Evolutionary conservation across 345 rosid genomes (phyloP), one percentile per base, ranked within the genome.

Genomic region (Citrus sp.): DNA sequence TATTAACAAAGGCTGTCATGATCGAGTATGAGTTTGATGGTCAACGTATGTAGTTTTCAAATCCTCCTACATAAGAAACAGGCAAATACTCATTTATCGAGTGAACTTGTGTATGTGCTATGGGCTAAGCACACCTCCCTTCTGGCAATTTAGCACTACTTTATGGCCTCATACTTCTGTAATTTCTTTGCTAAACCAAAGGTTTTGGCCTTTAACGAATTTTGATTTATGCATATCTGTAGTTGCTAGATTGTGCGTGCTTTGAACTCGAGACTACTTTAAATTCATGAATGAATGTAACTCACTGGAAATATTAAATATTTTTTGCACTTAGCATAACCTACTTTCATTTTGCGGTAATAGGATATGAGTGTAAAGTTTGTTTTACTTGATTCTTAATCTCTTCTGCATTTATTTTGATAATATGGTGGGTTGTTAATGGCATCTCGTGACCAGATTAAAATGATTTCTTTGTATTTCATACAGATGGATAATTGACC

Each of bases 401-500:
- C 56, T 61, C 16, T 64, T 72, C 58, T 27, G 28, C 28, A 22
- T 25, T n/a, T 18, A 49, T 21, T 51, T 40, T 22, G 8, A 28
- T 22, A 18, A 42, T 10, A 27, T 74, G 56, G 25, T 14, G 27
- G 37, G 66, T 40, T 74, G 12, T 62, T 46, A 46, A 16, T 37
- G 28, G 66, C 35, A 7, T 65, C 35, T 16, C 1, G 34, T 46
- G 30, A 25, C 30, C 24, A 4, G 6, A 66, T 60, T 27, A 74
- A 74, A 69, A 54, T 9, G 1, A 21, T 56, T 67, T 9, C 32
- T 46, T 65, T 63, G 56, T 80, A 28, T 67, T 59, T 27, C 22
- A 3, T 78, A 62, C 93, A 96, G 98, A 76, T 96, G 99, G 99
- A 81, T 94, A 46, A 89, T 94, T 60, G 95, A 96, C 81, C 97